phyloP scores from a whole-genome alignment of 345 rosid species.

The Salix koriyanagi region DNA sequence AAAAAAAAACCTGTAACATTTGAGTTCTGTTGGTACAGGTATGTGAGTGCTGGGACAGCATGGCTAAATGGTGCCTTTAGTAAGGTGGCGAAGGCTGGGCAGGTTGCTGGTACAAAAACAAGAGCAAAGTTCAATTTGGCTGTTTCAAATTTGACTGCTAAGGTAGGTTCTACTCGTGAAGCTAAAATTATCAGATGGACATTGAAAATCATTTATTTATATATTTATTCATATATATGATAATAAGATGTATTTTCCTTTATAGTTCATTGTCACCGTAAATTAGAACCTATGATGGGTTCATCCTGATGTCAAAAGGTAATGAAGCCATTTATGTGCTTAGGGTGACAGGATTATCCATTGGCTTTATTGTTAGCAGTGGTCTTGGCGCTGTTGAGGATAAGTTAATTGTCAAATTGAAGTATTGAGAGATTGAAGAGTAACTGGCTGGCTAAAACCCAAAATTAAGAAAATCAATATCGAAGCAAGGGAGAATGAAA shows the following conservation, averaged over 20 bases:
- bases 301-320: background rate
- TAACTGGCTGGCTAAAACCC: background rate
- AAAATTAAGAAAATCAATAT: background rate
- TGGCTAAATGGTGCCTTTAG: slow-evolving; percentile 91
- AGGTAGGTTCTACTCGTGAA: slow-evolving; percentile 41
- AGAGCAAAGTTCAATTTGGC: slow-evolving; percentile 78
- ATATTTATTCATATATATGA: background rate
- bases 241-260: background rate
- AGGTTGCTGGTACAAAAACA: slow-evolving; percentile 81
- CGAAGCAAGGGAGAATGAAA: background rate
- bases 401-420: background rate
- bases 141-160: slow-evolving; percentile 73
- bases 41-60: slow-evolving; percentile 76
- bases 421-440: background rate
- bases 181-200: slow-evolving; percentile 1
- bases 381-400: background rate
- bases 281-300: background rate
- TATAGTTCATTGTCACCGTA: background rate
- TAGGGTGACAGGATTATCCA: background rate
- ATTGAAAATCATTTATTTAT: background rate
- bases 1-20: background rate
- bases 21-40: slow-evolving; percentile 34
- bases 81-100: slow-evolving; percentile 88
- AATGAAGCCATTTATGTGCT: background rate
- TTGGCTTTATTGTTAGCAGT: background rate